Evolutionary conservation across 2,329 filamentous ascomycete genomes (phyloP).

Genomic region (Botryotinia convoluta): DNA sequence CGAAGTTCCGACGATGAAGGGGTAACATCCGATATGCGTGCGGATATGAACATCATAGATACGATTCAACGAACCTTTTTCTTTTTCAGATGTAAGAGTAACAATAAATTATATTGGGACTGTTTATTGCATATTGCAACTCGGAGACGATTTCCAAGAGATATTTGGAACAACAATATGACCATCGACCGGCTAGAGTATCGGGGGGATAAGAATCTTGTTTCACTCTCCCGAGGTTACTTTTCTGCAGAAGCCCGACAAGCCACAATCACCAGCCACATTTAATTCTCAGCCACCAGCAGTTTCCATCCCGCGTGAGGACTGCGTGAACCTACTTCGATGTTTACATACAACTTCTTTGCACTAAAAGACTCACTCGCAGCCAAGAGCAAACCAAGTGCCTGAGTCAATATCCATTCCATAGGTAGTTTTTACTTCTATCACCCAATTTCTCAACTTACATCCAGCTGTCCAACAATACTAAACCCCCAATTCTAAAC

Average conservation of each 20-base stretch:
- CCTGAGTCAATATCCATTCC: too few species aligned
- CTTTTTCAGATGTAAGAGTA: not conserved
- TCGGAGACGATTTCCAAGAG: not conserved
- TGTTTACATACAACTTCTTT: too few species aligned
- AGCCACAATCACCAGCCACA: conserved; percentile 3
- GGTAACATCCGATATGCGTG: conserved; percentile 3
- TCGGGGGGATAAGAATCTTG: conserved; percentile 6
- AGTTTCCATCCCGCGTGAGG: not conserved
- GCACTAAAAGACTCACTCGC: too few species aligned
- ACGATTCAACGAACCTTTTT: not conserved
- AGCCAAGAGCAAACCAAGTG: too few species aligned
- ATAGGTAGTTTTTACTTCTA: too few species aligned
- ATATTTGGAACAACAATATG: not conserved
- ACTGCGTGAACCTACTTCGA: too few species aligned
- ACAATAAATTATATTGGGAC: not conserved
- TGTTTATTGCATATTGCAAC: not conserved
- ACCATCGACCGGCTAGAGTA: not conserved
- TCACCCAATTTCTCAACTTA: too few species aligned
- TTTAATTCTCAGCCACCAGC: not conserved
- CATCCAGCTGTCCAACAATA: too few species aligned
- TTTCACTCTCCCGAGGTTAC: not conserved
- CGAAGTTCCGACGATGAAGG: conserved; percentile 2
- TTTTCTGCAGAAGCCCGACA: not conserved
- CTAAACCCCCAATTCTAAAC: too few species aligned
- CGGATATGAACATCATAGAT: not conserved